These are phyloP conservation scores for Trichosanthes cucumerina DNA, from an alignment of 306 rosid species.

Conservation along the genomic window DNA sequence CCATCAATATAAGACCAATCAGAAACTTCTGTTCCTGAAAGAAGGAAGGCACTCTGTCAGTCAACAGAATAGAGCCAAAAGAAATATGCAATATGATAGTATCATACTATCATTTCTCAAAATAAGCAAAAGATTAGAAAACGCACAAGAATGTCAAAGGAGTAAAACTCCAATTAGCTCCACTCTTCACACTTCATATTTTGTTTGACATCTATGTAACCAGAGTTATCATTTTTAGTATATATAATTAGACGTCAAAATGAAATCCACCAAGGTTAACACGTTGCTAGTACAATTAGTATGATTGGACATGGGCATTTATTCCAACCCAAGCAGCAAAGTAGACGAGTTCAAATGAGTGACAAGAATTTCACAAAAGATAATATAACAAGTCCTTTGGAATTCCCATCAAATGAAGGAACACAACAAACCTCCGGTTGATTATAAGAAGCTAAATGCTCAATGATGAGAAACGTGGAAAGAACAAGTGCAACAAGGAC, in stretches of 20 bases:
- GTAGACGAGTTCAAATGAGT: background rate
- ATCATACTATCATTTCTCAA: background rate
- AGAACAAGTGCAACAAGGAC: slow-evolving; percentile 71
- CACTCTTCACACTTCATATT: background rate
- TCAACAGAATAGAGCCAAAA: slow-evolving; percentile 2
- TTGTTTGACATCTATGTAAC: background rate
- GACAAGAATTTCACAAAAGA: background rate
- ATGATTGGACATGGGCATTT: background rate
- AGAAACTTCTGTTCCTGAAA: slow-evolving; percentile 98
- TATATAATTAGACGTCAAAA: background rate
- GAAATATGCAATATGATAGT: background rate
- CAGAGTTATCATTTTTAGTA: background rate
- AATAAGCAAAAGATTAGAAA: background rate
- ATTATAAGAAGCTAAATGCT: slow-evolving; percentile 89
- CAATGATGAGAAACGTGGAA: slow-evolving; percentile 77
- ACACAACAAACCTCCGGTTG: slow-evolving; percentile 74
- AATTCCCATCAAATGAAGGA: slow-evolving; percentile 1
- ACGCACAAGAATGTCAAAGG: background rate
- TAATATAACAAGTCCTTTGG: slow-evolving; percentile 1
- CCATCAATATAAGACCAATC: slow-evolving; percentile 92
- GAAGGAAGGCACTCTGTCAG: background rate
- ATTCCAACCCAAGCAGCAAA: background rate
- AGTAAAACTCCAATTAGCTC: slow-evolving; percentile 5
- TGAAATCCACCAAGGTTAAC: background rate
- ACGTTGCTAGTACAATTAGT: background rate